Evolutionary conservation across 345 rosid species (phyloP), one percentile per base, ranked within the genome.

Genomic region (Nephelium lappaceum): DNA sequence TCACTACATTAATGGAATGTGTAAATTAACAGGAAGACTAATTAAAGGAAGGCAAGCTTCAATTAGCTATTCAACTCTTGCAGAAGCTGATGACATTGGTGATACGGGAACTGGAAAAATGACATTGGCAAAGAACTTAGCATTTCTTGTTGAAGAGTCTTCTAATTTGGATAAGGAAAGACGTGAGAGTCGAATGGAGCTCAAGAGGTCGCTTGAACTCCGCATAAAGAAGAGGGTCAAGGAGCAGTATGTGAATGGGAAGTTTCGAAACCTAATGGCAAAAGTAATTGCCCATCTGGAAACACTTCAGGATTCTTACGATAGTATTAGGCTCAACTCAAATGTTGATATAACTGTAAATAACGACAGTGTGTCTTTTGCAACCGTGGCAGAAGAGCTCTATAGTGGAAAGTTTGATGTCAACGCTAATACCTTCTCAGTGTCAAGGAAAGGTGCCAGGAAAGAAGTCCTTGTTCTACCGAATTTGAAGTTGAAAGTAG

Each of bases 401-500:
- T 77, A 77, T 49, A 77, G 75, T 70, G 93, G 91, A n/a, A 79
- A 21, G 75, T 95, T 93, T 79, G 91, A 93, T 81, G 85, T 92
- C 31, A 62, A 73, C 41, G 85, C 83, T 61, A 87, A 91, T 82
- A 86, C 87, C 15, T 88, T 82, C 74, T 85, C 91, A 25, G 72
- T 93, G 72, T 85, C 84, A 12, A 79, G 95, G 23, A 90, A 86
- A 84, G 95, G 92, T 81, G 86, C 72, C 49, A 77, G 70, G 11
- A 90, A 92, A 78, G 95, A 93, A 86, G 87, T 83, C 69, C 93
- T 95, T 66, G 83, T 95, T 39, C 80, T 95, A 79, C 98, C 98
- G n/a, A 90, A 82, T 66, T 79, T 90, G 21, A 89, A 90, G 75
- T 66, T 89, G 80, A 89, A 82, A 88, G 83, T 89, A 69, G 82